These are phyloP conservation scores for Colletotrichum acutatum DNA, from an alignment of 2,329 filamentous ascomycete species.

Conservation along the genomic window DNA sequence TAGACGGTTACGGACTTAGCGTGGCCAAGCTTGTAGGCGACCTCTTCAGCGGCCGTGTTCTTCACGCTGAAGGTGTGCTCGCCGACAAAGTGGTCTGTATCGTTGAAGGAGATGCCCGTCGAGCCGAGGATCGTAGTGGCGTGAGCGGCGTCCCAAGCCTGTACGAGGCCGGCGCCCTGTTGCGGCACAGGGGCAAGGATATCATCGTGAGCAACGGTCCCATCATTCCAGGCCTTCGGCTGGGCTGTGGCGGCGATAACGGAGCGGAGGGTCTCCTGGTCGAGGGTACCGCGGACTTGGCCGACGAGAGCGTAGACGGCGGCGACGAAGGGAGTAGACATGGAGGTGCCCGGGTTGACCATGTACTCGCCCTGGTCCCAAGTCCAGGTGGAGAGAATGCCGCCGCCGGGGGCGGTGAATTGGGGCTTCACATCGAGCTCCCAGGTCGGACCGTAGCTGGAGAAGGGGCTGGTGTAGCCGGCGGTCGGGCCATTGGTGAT, in stretches of 20 bases:
- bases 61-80: slow-evolving; percentile 50
- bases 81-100: slow-evolving; percentile 52
- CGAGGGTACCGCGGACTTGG: slow-evolving; percentile 42
- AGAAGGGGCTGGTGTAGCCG: slow-evolving; percentile 50
- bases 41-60: slow-evolving; percentile 49
- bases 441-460: slow-evolving; percentile 58
- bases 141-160: slow-evolving; percentile 53
- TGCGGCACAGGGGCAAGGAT: slow-evolving; percentile 50
- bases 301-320: slow-evolving; percentile 48
- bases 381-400: slow-evolving; percentile 64
- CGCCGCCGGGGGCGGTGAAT: slow-evolving; percentile 57
- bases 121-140: slow-evolving; percentile 49
- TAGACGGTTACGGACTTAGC: slow-evolving; percentile 51
- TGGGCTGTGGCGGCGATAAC: slow-evolving; percentile 45
- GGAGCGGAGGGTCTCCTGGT: slow-evolving; percentile 40
- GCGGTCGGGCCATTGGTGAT: slow-evolving; percentile 41
- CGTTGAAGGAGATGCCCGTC: slow-evolving; percentile 55
- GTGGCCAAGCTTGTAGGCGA: slow-evolving; percentile 52
- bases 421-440: slow-evolving; percentile 61
- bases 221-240: slow-evolving; percentile 45
- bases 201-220: slow-evolving; percentile 25
- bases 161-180: slow-evolving; percentile 54
- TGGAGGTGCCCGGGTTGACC: slow-evolving; percentile 64
- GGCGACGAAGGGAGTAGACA: slow-evolving; percentile 62
- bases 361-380: slow-evolving; percentile 54